These are phyloP conservation scores for Aspergillus indologenus DNA, from an alignment of 495 filamentous ascomycete genomes.

Conservation along the genomic window DNA sequence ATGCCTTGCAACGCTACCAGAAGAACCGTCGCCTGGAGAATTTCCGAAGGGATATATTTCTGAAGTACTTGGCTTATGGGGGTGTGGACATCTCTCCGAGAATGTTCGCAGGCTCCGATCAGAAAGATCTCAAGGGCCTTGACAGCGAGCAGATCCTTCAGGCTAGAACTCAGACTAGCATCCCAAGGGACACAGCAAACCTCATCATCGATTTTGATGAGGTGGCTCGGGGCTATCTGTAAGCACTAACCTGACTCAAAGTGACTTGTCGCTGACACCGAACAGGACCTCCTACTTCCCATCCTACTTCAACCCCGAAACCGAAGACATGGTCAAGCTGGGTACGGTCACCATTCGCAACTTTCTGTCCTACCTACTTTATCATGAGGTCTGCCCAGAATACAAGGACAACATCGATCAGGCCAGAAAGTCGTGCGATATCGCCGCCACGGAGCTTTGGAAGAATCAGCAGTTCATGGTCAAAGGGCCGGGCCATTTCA, in stretches of 20 bases:
- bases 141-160: constrained; percentile 61
- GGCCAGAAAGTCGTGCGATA: constrained; percentile 65
- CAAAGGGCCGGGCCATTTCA: constrained; percentile 71
- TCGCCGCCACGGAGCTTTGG: constrained; percentile 64
- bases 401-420: constrained; percentile 61
- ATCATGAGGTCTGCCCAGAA: constrained; percentile 83
- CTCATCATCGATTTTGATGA: constrained; percentile 79
- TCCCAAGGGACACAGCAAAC: constrained; percentile 29
- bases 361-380: constrained; percentile 84
- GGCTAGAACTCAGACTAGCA: constrained; percentile 29
- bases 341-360: constrained; percentile 66
- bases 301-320: constrained; percentile 40
- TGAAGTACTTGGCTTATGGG: constrained; percentile 78
- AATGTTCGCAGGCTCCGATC: constrained; percentile 61
- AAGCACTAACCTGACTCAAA: not conserved
- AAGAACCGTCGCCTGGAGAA: constrained; percentile 68
- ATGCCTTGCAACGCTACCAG: constrained; percentile 78
- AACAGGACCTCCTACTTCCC: constrained; percentile 48
- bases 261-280: not conserved
- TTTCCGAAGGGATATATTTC: constrained; percentile 61
- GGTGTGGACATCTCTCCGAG: constrained; percentile 68
- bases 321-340: constrained; percentile 47
- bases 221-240: constrained; percentile 79
- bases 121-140: constrained; percentile 50
- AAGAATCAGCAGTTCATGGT: constrained; percentile 46